Evolutionary conservation across 495 filamentous ascomycete species (phyloP).

Genomic region (Patellaria atrata): DNA sequence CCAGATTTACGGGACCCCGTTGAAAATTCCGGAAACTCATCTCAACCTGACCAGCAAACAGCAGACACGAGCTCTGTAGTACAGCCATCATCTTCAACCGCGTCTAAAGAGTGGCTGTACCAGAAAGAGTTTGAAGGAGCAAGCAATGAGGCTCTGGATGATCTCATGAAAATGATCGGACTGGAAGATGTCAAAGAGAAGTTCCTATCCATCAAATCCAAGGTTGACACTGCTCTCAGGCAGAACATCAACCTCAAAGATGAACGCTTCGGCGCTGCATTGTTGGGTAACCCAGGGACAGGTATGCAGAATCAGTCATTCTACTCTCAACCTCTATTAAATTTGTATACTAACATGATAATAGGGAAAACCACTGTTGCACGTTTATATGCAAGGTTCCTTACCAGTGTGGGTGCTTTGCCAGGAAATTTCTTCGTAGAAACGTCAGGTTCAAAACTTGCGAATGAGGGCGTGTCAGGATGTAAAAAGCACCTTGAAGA

Average conservation of each 20-base stretch:
- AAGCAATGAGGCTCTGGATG: constrained; percentile 43
- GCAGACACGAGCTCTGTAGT: background rate
- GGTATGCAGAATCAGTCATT: constrained; percentile 34
- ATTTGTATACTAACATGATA: constrained; percentile 9
- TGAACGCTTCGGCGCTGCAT: constrained; percentile 47
- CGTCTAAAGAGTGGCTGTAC: constrained; percentile 38
- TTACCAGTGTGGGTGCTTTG: constrained; percentile 43
- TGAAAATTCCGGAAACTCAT: background rate
- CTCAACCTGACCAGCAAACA: background rate
- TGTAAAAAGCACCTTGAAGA: constrained; percentile 45
- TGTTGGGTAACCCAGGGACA: constrained; percentile 72
- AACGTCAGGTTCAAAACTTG: constrained; percentile 53
- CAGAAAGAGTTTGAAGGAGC: constrained; percentile 39
- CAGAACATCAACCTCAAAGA: constrained; percentile 41
- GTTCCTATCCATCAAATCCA: constrained; percentile 50
- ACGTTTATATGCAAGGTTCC: constrained; percentile 56
- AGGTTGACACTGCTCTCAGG: constrained; percentile 44
- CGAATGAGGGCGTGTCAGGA: constrained; percentile 43
- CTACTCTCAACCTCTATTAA: background rate
- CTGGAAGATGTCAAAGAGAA: constrained; percentile 54
- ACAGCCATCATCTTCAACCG: background rate
- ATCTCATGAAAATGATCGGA: constrained; percentile 56
- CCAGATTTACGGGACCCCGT: background rate
- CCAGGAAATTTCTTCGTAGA: constrained; percentile 41
- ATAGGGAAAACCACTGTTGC: constrained; percentile 71